Evolutionary conservation across 2,329 filamentous ascomycete genomes (phyloP).

Genomic region (Cryoendolithus antarcticus): DNA sequence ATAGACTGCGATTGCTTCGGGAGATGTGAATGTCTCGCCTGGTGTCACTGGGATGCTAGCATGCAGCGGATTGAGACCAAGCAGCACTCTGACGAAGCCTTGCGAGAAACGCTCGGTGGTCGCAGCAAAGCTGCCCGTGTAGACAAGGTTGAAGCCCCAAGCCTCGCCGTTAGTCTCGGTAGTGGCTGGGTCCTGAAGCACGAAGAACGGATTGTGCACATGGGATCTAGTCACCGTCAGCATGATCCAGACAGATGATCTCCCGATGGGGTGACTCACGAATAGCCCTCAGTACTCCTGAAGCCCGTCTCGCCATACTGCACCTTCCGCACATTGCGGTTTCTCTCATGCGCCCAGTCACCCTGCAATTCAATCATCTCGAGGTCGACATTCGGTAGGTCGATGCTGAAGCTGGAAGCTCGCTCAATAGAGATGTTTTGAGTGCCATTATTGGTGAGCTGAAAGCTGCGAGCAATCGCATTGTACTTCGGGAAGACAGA

Average conservation of each 20-base stretch:
- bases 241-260: no score
- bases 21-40: conserved; percentile 46
- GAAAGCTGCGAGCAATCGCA: conserved; percentile 49
- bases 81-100: conserved; percentile 46
- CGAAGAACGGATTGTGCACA: conserved; percentile 53
- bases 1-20: conserved; percentile 51
- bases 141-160: conserved; percentile 54
- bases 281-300: conserved; percentile 48
- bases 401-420: conserved; percentile 49
- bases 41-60: conserved; percentile 45
- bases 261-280: no score
- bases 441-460: conserved; percentile 47
- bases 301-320: conserved; percentile 33
- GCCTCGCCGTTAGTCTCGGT: conserved; percentile 50
- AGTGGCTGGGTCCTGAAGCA: conserved; percentile 42
- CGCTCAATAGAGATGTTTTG: conserved; percentile 42
- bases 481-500: conserved; percentile 52
- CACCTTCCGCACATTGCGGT: conserved; percentile 38
- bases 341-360: conserved; percentile 51
- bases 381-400: conserved; percentile 47
- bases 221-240: no score
- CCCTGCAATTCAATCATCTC: conserved; percentile 51
- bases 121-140: conserved; percentile 50
- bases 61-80: conserved; percentile 50
- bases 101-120: conserved; percentile 52